phyloP scores from a whole-genome alignment of 768 basidiomycete genomes.

The Chalciporus chontae region DNA sequence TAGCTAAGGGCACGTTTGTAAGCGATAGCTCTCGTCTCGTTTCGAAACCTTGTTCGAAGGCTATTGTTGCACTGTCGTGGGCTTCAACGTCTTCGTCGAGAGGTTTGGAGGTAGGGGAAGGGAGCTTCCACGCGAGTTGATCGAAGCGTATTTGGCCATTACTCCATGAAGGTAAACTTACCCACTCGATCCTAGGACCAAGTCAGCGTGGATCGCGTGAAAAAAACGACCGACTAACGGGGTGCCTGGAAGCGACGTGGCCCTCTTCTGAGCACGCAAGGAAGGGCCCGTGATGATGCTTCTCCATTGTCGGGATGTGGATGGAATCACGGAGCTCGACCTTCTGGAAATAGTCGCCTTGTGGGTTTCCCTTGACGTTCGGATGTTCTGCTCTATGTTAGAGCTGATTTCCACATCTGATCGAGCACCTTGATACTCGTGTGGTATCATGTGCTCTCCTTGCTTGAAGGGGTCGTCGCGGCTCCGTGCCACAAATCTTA shows the following conservation, averaged over 20 bases:
- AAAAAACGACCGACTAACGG: neutral
- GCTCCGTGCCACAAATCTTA: neutral
- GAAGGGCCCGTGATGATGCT: neutral
- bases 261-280: neutral
- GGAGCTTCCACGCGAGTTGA: neutral
- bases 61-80: neutral
- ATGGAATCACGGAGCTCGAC: neutral
- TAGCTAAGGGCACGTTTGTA: neutral
- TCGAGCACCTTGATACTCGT: neutral
- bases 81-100: no score
- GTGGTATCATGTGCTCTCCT: neutral
- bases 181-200: no score
- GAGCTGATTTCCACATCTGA: neutral
- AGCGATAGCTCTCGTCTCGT: neutral
- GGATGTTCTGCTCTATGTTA: neutral
- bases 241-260: neutral
- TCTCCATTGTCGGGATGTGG: neutral
- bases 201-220: no score
- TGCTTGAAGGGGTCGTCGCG: neutral
- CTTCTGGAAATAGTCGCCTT: neutral
- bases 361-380: neutral
- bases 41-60: neutral
- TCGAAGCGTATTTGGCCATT: neutral
- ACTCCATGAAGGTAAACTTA: no score
- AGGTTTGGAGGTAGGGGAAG: no score